Evolutionary conservation across 495 filamentous ascomycete genomes (phyloP).

Genomic region (Podospora pseudopauciseta): DNA sequence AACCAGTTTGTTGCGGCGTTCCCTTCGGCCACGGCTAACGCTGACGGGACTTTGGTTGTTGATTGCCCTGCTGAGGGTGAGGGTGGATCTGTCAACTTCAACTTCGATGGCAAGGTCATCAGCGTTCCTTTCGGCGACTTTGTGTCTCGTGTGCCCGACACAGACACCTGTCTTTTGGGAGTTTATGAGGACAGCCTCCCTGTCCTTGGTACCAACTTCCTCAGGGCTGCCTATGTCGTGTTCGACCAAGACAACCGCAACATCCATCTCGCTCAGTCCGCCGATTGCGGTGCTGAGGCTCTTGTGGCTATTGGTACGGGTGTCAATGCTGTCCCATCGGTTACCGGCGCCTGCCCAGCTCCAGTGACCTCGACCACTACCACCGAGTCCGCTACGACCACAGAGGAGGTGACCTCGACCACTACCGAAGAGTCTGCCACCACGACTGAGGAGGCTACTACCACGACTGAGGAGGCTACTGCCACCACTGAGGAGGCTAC

Average conservation of each 20-base stretch:
- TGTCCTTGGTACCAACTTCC: conserved; percentile 89
- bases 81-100: conserved; percentile 60
- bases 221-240: conserved; percentile 90
- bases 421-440: background rate
- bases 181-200: conserved; percentile 53
- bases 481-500: background rate
- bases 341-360: conserved; percentile 13
- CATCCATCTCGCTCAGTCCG: conserved; percentile 71
- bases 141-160: conserved; percentile 46
- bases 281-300: conserved; percentile 25
- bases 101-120: conserved; percentile 41
- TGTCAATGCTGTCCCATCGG: conserved; percentile 23
- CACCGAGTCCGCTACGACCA: conserved; percentile 1
- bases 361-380: conserved; percentile 1
- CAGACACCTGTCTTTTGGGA: conserved; percentile 33
- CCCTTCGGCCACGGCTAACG: conserved; percentile 44
- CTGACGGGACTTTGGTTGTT: conserved; percentile 55
- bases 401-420: background rate
- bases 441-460: background rate
- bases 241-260: conserved; percentile 84
- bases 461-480: background rate
- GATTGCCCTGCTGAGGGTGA: conserved; percentile 56
- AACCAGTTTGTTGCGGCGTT: conserved; percentile 27
- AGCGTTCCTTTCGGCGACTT: conserved; percentile 63
- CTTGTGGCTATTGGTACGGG: conserved; percentile 26